Conservation (phyloP, 345 rosid genomes). For the Moringa oleifera region DNA sequence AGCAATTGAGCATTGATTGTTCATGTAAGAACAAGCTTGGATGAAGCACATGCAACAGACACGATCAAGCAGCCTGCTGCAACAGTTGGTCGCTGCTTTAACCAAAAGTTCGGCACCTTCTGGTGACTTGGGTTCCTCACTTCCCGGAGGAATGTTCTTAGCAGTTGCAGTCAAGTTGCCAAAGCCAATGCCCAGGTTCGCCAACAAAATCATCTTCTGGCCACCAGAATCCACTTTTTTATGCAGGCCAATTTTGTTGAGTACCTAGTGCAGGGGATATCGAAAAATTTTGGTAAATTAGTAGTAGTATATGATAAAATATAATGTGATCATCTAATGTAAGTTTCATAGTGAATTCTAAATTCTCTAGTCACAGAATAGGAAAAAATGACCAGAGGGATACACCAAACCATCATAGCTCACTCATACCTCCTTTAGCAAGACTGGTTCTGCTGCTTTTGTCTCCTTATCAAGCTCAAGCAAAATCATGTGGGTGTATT, state of each 20-base stretch:
- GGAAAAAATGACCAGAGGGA: no score
- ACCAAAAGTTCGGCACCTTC: conserved; percentile 52
- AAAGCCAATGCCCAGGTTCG: conserved; percentile 55
- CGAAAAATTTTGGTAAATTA: no score
- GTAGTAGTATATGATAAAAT: neutral
- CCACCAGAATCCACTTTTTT: conserved; percentile 27
- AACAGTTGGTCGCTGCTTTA: conserved; percentile 57
- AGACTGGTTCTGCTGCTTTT: conserved; percentile 29
- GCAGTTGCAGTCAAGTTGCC: conserved; percentile 58
- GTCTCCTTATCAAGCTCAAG: conserved; percentile 21
- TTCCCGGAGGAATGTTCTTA: conserved; percentile 58
- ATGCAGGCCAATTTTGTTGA: conserved; percentile 23
- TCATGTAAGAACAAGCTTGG: conserved; percentile 46
- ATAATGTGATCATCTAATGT: no score
- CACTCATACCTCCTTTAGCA: conserved; percentile 35
- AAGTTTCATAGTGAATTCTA: no score
- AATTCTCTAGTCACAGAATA: no score
- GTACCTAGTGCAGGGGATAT: conserved; percentile 17
- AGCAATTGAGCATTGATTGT: conserved; percentile 53
- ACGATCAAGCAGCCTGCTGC: conserved; percentile 32
- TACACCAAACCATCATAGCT: neutral
- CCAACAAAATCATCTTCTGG: conserved; percentile 29
- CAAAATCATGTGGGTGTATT: conserved; percentile 54
- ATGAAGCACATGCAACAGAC: conserved; percentile 87
- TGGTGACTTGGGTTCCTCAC: conserved; percentile 42